Evolutionary conservation across 306 rosid species (phyloP), one percentile per base, ranked within the genome.

Genomic region (Gillenia trifoliata): DNA sequence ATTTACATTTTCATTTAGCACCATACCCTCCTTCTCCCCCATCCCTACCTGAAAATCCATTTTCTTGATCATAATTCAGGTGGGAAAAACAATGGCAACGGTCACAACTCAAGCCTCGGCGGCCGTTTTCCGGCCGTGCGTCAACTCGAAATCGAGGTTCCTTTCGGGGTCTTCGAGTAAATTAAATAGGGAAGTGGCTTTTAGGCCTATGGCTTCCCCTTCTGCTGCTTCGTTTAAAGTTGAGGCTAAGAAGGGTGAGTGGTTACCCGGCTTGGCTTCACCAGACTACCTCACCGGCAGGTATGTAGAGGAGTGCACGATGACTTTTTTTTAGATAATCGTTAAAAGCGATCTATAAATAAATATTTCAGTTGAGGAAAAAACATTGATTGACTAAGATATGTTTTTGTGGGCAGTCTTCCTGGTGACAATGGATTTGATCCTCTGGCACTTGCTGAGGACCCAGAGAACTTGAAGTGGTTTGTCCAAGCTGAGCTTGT

Each of bases 341-440:
- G 8, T 13, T 1, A 4, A 45, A 45, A 15, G 15, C 4, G 52
- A 8, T 0, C 0, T 47, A 16, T 16, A 47, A 16, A 45, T 45
- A 5, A 16, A 45, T 45, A 5, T 15, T 45, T 15, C 20, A 20
- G 1, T 17, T 5, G 52, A 16, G 52, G 3, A 45, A 47, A 47
- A 47, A 47, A 5, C 52, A 47, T 47, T 5, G 52, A 16, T 19
- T 45, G 45, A 25, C 26, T 73, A 23, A 45, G 33, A 34, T 17
- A 6, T 64, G 73, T 75, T 25, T 61, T 49, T 79, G 38, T 72
- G 60, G 23, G 16, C 80, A 94, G 99, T 80, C 99, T 95, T 77
- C 91, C 99, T 0, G 99, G 99, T 72, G 99, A 92, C 87, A 95
- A 95, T 52, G 99, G 99, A 11, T 95, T 95, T 71, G 99, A 95